phyloP scores from a whole-genome alignment of 306 rosid genomes.

The Casuarina glauca region DNA sequence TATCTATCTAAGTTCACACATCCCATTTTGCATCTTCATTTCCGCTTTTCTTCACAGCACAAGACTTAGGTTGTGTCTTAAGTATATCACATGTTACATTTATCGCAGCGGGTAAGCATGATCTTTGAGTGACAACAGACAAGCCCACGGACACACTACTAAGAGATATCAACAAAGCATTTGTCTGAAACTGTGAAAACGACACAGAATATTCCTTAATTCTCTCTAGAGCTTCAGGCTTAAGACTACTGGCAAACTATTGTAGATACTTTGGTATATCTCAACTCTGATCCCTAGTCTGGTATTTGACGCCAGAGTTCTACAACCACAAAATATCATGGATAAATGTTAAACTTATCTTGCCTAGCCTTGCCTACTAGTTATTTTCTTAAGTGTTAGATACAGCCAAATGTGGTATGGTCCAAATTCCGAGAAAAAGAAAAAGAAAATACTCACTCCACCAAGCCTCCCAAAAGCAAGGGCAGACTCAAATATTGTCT shows the following conservation, averaged over 20 bases:
- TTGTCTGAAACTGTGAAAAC: not conserved
- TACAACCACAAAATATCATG: constrained; percentile 4
- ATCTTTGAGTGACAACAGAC: not conserved
- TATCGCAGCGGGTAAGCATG: not conserved
- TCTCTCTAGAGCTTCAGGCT: not conserved
- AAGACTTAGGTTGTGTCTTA: not conserved
- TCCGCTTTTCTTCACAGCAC: constrained; percentile 1
- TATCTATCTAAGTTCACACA: not conserved
- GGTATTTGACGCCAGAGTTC: not conserved
- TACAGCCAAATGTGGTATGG: constrained; percentile 8
- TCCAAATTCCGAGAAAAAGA: constrained; percentile 25
- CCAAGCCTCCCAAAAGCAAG: constrained; percentile 88
- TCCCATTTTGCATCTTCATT: not conserved
- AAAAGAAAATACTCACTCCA: constrained; percentile 67
- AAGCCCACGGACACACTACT: not conserved
- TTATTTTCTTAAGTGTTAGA: constrained; percentile 5
- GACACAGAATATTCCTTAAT: not conserved
- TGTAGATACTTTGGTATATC: constrained; percentile 7
- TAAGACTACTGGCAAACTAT: not conserved
- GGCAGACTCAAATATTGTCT: constrained; percentile 92
- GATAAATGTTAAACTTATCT: not conserved
- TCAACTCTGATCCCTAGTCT: not conserved
- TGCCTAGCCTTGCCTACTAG: constrained; percentile 18
- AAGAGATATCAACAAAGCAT: not conserved
- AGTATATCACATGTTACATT: not conserved